Evolutionary conservation across 2,329 filamentous ascomycete species (phyloP).

Genomic region (Xylaria sp.): DNA sequence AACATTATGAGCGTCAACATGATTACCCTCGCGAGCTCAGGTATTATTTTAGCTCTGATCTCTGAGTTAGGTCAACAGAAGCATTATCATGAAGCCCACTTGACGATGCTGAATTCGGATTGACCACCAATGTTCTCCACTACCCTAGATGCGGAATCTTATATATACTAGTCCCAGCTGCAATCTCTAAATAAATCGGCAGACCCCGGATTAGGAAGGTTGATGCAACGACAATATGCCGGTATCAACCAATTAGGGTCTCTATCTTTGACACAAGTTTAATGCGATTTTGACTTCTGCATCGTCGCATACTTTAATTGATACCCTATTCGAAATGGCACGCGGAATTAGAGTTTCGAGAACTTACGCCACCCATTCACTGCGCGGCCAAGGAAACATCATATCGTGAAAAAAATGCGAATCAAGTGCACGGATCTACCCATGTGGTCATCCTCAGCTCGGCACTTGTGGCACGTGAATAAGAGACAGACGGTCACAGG

Average conservation of each 20-base stretch:
- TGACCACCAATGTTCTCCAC: conserved; percentile 15
- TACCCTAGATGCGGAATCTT: neutral
- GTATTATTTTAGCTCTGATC: neutral
- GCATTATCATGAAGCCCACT: conserved; percentile 9
- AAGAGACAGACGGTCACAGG: conserved; percentile 10
- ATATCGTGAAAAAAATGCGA: neutral
- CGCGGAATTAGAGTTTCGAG: neutral
- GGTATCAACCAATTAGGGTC: conserved; percentile 29
- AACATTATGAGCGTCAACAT: neutral
- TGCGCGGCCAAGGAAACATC: neutral
- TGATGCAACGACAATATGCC: conserved; percentile 15
- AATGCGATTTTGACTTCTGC: conserved; percentile 11
- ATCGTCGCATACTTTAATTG: neutral
- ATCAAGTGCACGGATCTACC: conserved; percentile 22
- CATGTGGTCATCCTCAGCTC: conserved; percentile 12
- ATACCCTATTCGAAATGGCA: neutral
- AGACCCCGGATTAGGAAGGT: conserved; percentile 38
- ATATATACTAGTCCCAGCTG: conserved; percentile 7
- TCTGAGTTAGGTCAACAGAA: neutral
- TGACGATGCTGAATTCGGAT: conserved; percentile 21
- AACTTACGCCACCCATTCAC: neutral
- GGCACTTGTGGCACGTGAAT: conserved; percentile 18
- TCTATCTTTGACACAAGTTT: conserved; percentile 21
- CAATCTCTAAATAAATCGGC: conserved; percentile 32
- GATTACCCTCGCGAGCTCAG: neutral